phyloP scores from a whole-genome alignment of 148 eudicot species.

The Rheum nobile region DNA sequence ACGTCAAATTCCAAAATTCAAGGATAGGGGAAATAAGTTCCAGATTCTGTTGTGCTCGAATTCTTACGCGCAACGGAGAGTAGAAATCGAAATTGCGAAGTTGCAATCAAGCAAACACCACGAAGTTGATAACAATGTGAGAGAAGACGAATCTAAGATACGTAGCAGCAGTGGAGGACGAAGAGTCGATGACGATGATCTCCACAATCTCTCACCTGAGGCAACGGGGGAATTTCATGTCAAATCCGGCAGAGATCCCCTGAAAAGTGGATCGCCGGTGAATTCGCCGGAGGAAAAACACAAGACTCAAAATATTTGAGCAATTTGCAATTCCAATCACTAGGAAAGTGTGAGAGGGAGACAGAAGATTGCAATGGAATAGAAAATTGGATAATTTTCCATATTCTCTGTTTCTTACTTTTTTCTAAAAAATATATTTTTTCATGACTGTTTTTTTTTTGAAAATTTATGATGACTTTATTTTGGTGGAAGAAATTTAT shows the following conservation, averaged over 20 bases:
- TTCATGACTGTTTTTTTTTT: too few species aligned
- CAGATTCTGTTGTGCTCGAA: neutral
- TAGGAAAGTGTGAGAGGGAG: conserved; percentile 16
- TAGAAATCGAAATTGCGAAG: neutral
- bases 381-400: neutral
- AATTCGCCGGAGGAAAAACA: conserved; percentile 8
- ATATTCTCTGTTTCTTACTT: neutral
- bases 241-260: conserved; percentile 12
- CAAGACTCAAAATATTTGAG: conserved; percentile 7
- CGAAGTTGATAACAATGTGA: neutral
- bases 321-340: conserved; percentile 18
- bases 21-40: neutral
- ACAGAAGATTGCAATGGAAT: neutral
- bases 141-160: neutral
- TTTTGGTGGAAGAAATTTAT: too few species aligned
- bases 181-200: neutral
- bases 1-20: conserved; percentile 4
- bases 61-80: neutral
- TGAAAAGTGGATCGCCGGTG: conserved; percentile 7
- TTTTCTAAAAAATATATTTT: neutral
- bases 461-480: too few species aligned
- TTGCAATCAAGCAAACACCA: neutral
- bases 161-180: neutral
- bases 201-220: conserved; percentile 5
- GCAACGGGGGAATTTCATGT: conserved; percentile 7